Conservation (phyloP, 768 basidiomycete genomes). For the Macrolepiota dolichaula region DNA sequence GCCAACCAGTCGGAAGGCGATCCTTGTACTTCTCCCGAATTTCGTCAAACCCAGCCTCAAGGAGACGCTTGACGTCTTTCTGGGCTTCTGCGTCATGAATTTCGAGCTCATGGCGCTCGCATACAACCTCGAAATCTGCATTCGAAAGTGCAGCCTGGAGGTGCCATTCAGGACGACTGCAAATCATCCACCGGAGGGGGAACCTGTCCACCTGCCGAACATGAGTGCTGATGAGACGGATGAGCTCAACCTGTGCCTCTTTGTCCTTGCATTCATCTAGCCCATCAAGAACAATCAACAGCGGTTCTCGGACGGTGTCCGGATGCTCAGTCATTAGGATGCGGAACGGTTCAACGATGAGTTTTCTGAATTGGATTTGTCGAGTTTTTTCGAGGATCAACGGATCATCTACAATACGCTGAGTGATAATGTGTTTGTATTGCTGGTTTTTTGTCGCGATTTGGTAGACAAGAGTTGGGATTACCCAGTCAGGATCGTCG, state of each 20-base stretch:
- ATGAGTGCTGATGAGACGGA: neutral
- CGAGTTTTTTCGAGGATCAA: constrained; percentile 1
- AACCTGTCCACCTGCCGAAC: neutral
- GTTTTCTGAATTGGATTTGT: neutral
- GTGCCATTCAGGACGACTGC: neutral
- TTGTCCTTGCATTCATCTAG: too few species aligned
- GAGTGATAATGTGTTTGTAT: neutral
- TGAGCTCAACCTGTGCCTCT: neutral
- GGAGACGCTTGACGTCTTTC: too few species aligned
- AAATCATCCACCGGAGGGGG: neutral
- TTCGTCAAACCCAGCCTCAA: too few species aligned
- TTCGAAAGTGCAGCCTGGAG: neutral
- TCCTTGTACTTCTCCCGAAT: too few species aligned
- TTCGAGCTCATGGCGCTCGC: too few species aligned
- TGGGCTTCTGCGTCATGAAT: too few species aligned
- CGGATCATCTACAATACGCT: neutral
- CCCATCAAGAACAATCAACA: too few species aligned
- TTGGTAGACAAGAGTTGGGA: too few species aligned
- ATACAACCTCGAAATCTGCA: too few species aligned
- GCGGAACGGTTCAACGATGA: neutral
- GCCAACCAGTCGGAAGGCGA: too few species aligned
- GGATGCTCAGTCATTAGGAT: neutral
- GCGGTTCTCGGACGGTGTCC: neutral
- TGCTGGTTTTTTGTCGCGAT: neutral
- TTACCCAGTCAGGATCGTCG: too few species aligned